Evolutionary conservation across 495 filamentous ascomycete species (phyloP).

Genomic region (Physcia stellaris): DNA sequence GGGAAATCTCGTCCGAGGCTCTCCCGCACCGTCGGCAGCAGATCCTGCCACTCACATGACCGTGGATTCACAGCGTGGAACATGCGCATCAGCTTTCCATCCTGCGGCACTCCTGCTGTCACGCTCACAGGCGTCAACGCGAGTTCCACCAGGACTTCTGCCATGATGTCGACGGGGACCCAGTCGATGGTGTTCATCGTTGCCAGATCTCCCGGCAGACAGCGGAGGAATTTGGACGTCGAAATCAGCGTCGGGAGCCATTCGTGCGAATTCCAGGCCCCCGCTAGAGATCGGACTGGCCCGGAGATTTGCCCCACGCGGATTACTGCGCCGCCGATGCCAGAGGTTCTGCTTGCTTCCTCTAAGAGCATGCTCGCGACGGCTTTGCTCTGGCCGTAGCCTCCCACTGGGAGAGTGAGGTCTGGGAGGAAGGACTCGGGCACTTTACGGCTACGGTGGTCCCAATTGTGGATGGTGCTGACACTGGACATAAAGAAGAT

Average conservation of each 20-base stretch:
- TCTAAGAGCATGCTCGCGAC: conserved; percentile 37
- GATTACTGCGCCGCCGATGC: conserved; percentile 26
- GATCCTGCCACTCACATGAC: not conserved
- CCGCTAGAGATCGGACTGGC: conserved; percentile 16
- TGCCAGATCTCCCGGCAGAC: conserved; percentile 25
- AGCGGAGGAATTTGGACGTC: conserved; percentile 23
- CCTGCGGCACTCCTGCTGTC: not conserved
- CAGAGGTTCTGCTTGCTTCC: conserved; percentile 23
- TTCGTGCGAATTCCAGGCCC: conserved; percentile 41
- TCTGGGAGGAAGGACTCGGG: conserved; percentile 2
- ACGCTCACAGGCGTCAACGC: not conserved
- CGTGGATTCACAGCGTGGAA: conserved; percentile 4
- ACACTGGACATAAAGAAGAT: conserved; percentile 46
- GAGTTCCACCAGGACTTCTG: conserved; percentile 21
- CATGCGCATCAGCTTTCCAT: not conserved
- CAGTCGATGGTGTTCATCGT: conserved; percentile 34
- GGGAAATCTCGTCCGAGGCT: not conserved
- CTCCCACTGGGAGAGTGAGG: conserved; percentile 15
- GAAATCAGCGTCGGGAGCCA: conserved; percentile 39
- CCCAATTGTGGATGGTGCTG: conserved; percentile 10
- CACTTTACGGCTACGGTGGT: not conserved
- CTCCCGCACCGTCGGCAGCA: conserved; percentile 1
- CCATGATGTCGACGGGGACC: conserved; percentile 34
- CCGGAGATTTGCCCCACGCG: conserved; percentile 45
- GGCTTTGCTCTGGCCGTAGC: conserved; percentile 41